Percentiles rank a stretch among this genome's conserved stretches.
Conservation (phyloP, 139 green algal genomes). For the Nannochloris sp. region DNA sequence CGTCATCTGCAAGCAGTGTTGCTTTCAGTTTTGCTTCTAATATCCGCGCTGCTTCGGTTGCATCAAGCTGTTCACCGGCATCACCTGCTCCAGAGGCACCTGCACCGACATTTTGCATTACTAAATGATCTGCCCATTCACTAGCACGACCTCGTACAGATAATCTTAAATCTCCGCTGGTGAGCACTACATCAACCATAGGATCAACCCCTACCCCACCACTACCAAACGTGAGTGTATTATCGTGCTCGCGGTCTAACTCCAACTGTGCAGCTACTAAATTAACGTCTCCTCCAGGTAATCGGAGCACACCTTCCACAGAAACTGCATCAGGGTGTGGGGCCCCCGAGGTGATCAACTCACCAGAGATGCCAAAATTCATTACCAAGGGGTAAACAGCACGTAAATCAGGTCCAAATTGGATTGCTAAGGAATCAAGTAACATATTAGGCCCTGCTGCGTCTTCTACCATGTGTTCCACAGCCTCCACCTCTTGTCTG, state of each 20-base stretch:
- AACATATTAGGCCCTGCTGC: slow-evolving; percentile 16
- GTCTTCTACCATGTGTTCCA: slow-evolving; percentile 28
- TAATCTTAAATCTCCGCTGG: slow-evolving; percentile 59
- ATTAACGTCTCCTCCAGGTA: slow-evolving; percentile 85
- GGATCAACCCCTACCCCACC: slow-evolving; percentile 55
- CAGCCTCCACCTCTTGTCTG: slow-evolving; percentile 24
- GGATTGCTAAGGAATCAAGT: slow-evolving; percentile 45
- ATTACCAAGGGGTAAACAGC: slow-evolving; percentile 87
- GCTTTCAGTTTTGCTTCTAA: slow-evolving; percentile 88
- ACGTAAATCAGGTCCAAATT: slow-evolving; percentile 81
- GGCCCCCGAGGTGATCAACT: slow-evolving; percentile 58
- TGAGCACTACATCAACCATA: slow-evolving; percentile 58
- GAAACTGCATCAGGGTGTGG: slow-evolving; percentile 37
- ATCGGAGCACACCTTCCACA: slow-evolving; percentile 40
- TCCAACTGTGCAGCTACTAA: slow-evolving; percentile 87
- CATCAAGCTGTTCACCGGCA: slow-evolving; percentile 29
- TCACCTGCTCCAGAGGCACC: background rate
- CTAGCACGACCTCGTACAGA: slow-evolving; percentile 56
- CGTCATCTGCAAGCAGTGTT: slow-evolving; percentile 81
- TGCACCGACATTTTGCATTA: slow-evolving; percentile 27
- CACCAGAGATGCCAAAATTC: slow-evolving; percentile 69
- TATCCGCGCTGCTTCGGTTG: slow-evolving; percentile 68
- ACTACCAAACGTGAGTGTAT: slow-evolving; percentile 79
- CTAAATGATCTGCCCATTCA: slow-evolving; percentile 62
- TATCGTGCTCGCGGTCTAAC: slow-evolving; percentile 79